A percentile compares a stretch with the other conserved stretches of the same genome.
Conservation (phyloP, 768 basidiomycete species). For the Boletus pseudopeckii region DNA sequence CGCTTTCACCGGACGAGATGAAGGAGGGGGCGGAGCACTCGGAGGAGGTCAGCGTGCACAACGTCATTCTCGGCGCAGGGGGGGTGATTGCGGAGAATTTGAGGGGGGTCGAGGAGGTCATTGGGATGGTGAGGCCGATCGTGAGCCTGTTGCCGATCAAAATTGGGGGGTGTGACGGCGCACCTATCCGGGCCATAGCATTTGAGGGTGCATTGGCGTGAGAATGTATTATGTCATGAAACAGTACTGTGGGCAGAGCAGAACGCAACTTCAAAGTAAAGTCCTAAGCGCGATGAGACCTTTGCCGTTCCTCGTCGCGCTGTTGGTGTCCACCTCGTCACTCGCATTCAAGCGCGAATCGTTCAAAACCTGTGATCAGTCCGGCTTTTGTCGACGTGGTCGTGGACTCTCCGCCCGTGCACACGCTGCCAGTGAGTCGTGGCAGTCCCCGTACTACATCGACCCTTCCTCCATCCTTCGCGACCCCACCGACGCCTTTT, state of each 20-base stretch:
- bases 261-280: too few relatives aligned
- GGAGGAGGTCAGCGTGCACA: slow-evolving; percentile 40
- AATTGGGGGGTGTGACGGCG: slow-evolving; percentile 58
- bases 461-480: slow-evolving; percentile 51
- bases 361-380: slow-evolving; percentile 94
- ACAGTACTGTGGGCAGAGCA: too few relatives aligned
- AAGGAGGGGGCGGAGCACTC: too few relatives aligned
- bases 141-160: slow-evolving; percentile 59
- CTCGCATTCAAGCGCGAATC: slow-evolving; percentile 74
- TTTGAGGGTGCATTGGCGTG: slow-evolving; percentile 13
- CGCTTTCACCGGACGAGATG: slow-evolving; percentile 60
- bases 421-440: slow-evolving; percentile 49
- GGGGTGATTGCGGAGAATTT: slow-evolving; percentile 70
- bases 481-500: slow-evolving; percentile 51
- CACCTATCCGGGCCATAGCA: slow-evolving; percentile 64
- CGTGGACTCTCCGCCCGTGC: slow-evolving; percentile 80
- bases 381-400: slow-evolving; percentile 92
- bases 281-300: slow-evolving; percentile 14
- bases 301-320: slow-evolving; percentile 29
- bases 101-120: slow-evolving; percentile 47
- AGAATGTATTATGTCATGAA: slow-evolving; percentile 12
- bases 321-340: slow-evolving; percentile 31
- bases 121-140: slow-evolving; percentile 33
- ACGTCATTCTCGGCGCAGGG: slow-evolving; percentile 54
- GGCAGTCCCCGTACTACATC: slow-evolving; percentile 87